Percentiles rank a stretch among this genome's conserved stretches.
Conservation (phyloP, 768 basidiomycete species). For the Hysterangium stoloniferum region DNA sequence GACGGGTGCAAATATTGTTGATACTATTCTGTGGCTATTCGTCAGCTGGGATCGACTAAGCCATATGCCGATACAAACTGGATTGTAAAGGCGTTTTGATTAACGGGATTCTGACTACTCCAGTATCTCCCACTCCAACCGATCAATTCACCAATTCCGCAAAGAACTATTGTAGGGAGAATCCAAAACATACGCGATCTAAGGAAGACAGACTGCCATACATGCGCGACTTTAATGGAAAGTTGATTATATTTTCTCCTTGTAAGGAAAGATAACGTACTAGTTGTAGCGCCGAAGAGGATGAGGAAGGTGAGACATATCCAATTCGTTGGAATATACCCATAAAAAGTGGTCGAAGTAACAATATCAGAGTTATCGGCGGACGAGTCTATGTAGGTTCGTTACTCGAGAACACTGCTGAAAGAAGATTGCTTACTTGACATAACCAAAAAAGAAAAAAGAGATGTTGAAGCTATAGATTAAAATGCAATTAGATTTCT, state of each 20-base stretch:
- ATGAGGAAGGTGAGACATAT: constrained; percentile 8
- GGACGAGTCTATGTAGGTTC: too few relatives aligned
- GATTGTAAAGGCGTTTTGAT: constrained; percentile 20
- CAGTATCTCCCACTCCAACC: constrained; percentile 21
- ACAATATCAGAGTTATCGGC: too few relatives aligned
- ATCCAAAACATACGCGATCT: constrained; percentile 19
- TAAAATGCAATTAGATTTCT: too few relatives aligned
- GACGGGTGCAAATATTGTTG: constrained; percentile 49
- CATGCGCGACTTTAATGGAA: constrained; percentile 17
- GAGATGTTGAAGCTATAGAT: too few relatives aligned
- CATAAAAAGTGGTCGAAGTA: too few relatives aligned
- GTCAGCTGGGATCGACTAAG: too few relatives aligned
- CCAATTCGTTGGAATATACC: constrained; percentile 15
- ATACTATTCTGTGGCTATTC: constrained; percentile 45
- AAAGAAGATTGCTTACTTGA: too few relatives aligned
- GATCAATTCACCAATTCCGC: constrained; percentile 20
- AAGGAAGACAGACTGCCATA: constrained; percentile 13
- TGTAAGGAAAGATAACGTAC: too few relatives aligned
- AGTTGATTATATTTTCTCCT: too few relatives aligned
- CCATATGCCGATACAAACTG: too few relatives aligned
- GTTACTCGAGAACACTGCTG: too few relatives aligned
- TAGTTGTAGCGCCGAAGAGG: not conserved
- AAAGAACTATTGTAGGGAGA: constrained; percentile 17
- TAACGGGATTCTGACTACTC: constrained; percentile 6
- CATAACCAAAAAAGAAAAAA: too few relatives aligned